phyloP scores from a whole-genome alignment of 108 stramenopile genomes.

The Bacterosira constricta region DNA sequence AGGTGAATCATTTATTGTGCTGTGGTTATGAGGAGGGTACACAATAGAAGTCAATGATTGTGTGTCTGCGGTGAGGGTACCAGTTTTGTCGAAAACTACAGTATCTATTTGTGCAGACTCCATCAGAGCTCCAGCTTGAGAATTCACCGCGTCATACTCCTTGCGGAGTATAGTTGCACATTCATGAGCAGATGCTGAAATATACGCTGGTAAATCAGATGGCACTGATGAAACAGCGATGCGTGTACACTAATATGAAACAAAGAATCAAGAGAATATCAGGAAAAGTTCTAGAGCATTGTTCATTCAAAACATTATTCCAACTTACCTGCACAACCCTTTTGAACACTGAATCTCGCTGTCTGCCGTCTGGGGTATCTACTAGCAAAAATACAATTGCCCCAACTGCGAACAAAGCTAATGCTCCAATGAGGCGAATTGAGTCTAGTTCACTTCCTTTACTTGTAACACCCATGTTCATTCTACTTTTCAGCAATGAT shows the following conservation, averaged over 20 bases:
- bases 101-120: constrained; percentile 52
- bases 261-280: not conserved
- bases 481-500: constrained; percentile 43
- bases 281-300: not conserved
- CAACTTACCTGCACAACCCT: constrained; percentile 37
- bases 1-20: not conserved
- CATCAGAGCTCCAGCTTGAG: constrained; percentile 63
- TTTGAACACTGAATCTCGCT: constrained; percentile 46
- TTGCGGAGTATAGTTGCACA: constrained; percentile 52
- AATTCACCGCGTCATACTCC: constrained; percentile 65
- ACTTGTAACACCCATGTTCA: constrained; percentile 57
- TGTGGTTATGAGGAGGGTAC: constrained; percentile 11
- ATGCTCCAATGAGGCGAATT: constrained; percentile 45
- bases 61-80: constrained; percentile 80
- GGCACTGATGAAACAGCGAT: constrained; percentile 63
- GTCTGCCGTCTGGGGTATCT: not conserved
- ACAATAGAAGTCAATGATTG: constrained; percentile 50
- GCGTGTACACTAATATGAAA: constrained; percentile 48
- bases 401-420: constrained; percentile 49
- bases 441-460: constrained; percentile 51
- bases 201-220: constrained; percentile 58
- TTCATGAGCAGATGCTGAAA: constrained; percentile 44
- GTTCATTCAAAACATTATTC: not conserved
- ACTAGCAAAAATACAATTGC: constrained; percentile 53
- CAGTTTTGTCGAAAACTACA: constrained; percentile 92